Evolutionary conservation across 2,329 filamentous ascomycete genomes (phyloP), one percentile per base, ranked within the genome.

Genomic region (Xylariaceae sp.): DNA sequence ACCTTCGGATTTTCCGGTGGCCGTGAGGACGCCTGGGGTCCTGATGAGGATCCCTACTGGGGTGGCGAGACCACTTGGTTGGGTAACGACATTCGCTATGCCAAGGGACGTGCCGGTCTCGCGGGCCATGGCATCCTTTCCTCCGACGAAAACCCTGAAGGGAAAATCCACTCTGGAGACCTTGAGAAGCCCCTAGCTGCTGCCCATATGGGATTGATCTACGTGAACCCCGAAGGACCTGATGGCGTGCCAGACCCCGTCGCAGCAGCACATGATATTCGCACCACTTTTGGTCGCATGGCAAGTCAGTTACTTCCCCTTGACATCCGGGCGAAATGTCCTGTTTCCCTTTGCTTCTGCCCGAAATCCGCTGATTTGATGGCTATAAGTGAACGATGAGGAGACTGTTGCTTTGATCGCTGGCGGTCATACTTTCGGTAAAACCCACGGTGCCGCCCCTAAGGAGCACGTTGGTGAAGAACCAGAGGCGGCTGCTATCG

Each of bases 381-480:
- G 30, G 3, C 12, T 2, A 29, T 6, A 26, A 60, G 58, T 92
- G 88, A 83, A 88, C 67, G 86, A 91, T 67, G 84, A 88, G 72
- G 88, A 92, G 76, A 92, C 88, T 0, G 87, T 88, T 50, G 87
- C 88, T 13, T 74, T 92, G 43, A 91, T 92, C 67, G 85, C 85
- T 37, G 88, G 88, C 66, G 88, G 88, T 37, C 88, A 92, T 76
- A 79, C 83, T 22, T 89, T 92, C 63, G 88, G 88, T 65, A 92
- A 92, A 80, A 89, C 87, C 0, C 88, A 92, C 71, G 88, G 88
- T 63, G 87, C 88, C 30, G 87, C 73, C 53, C 74, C 82, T 15
- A 72, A 78, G 16, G 78, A 80, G 58, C 79, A 89, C 63, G 78
- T 89, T 47, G 86, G 85, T 51, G 71, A 75, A 16, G 88, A 88